Conservation (phyloP, 805 yeast species). For the Starmerella floricola region DNA sequence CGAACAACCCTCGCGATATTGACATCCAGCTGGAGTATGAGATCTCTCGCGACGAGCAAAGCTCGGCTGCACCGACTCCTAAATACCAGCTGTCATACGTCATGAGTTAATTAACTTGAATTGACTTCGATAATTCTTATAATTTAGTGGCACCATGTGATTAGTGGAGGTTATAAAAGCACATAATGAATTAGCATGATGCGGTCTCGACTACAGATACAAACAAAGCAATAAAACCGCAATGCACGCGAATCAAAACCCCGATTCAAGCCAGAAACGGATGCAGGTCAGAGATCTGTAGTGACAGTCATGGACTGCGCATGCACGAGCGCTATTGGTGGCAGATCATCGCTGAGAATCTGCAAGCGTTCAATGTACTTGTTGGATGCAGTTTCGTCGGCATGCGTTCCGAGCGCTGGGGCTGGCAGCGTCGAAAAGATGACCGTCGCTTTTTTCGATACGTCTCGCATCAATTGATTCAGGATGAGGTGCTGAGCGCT, state of each 20-base stretch:
- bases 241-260: no score
- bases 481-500: conserved; percentile 79
- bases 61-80: neutral
- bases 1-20: conserved; percentile 71
- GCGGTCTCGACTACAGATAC: no score
- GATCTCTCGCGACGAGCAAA: conserved; percentile 2
- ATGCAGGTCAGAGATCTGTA: no score
- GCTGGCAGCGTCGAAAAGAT: conserved; percentile 85
- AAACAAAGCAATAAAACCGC: no score
- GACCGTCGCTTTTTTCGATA: conserved; percentile 55
- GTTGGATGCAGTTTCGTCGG: conserved; percentile 50
- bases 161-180: no score
- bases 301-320: conserved; percentile 95
- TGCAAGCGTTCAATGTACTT: conserved; percentile 69
- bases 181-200: no score
- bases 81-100: conserved; percentile 8
- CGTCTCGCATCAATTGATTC: conserved; percentile 66
- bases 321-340: conserved; percentile 71
- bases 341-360: conserved; percentile 68
- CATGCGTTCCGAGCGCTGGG: conserved; percentile 73
- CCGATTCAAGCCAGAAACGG: no score
- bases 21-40: conserved; percentile 58
- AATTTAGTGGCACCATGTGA: no score
- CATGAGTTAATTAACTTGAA: conserved; percentile 14
- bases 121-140: no score